Conservation (phyloP, 2,329 filamentous ascomycete species). For the Ceratocystis huliohia region DNA sequence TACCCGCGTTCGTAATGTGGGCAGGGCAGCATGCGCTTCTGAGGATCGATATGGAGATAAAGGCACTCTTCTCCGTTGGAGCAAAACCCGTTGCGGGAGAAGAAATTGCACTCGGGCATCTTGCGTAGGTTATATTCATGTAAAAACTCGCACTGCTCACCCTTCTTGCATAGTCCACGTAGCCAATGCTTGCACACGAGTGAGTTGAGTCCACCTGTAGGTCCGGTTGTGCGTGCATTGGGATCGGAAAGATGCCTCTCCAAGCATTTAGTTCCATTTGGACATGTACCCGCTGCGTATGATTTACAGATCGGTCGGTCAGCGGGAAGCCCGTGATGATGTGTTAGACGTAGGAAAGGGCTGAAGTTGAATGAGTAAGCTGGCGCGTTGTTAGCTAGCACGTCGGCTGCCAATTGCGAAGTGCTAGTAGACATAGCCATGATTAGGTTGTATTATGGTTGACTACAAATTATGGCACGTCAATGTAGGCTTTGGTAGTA, state of each 20-base stretch:
- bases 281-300: conserved; percentile 75
- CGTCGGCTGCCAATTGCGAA: conserved; percentile 30
- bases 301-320: conserved; percentile 74
- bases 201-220: conserved; percentile 52
- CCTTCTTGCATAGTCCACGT: conserved; percentile 93
- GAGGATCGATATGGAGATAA: conserved; percentile 78
- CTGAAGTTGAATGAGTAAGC: conserved; percentile 68
- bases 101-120: conserved; percentile 98
- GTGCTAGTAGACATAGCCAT: conserved; percentile 24
- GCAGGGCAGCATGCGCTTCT: conserved; percentile 65
- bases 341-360: conserved; percentile 69
- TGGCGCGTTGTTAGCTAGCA: conserved; percentile 45
- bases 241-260: conserved; percentile 57
- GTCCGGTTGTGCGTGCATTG: conserved; percentile 29
- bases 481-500: conserved; percentile 7
- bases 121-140: conserved; percentile 97
- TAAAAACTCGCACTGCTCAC: conserved; percentile 89
- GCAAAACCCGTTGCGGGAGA: conserved; percentile 84
- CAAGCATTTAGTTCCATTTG: conserved; percentile 68
- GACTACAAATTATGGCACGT: background rate
- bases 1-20: conserved; percentile 92
- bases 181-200: conserved; percentile 99
- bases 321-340: conserved; percentile 70
- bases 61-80: conserved; percentile 94
- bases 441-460: conserved; percentile 9